These are phyloP conservation scores for Glycine latifolia DNA, from an alignment of 306 rosid genomes.

Conservation along the genomic window DNA sequence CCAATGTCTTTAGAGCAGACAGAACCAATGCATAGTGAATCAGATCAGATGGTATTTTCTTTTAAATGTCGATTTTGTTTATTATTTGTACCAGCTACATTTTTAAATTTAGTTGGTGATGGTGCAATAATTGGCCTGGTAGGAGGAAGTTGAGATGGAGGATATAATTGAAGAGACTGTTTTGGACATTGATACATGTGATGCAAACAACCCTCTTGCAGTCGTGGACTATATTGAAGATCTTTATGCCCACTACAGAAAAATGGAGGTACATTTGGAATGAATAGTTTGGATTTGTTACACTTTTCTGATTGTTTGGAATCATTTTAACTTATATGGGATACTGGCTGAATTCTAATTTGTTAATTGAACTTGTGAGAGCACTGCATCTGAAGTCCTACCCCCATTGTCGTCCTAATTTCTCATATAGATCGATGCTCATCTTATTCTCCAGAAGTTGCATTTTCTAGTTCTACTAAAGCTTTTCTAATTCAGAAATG, in stretches of 20 bases:
- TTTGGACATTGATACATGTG: slow-evolving; percentile 72
- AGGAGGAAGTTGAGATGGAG: slow-evolving; percentile 97
- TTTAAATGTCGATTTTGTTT: neutral
- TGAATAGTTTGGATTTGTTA: neutral
- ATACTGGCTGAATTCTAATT: neutral
- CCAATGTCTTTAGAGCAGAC: slow-evolving; percentile 83
- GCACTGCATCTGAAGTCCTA: neutral
- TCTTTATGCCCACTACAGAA: slow-evolving; percentile 71
- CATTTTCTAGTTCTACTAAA: slow-evolving; percentile 6
- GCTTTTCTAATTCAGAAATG: neutral
- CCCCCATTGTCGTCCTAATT: neutral
- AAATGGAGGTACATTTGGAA: slow-evolving; percentile 70
- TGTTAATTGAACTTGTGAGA: neutral
- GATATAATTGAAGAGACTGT: slow-evolving; percentile 76
- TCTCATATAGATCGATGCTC: too few species aligned
- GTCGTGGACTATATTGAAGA: slow-evolving; percentile 83
- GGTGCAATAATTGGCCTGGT: slow-evolving; percentile 29
- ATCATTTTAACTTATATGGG: neutral
- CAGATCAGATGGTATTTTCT: slow-evolving; percentile 71
- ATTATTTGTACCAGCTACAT: neutral
- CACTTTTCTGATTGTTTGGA: neutral
- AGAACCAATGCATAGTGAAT: slow-evolving; percentile 49
- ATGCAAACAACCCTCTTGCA: slow-evolving; percentile 77
- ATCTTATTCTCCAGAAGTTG: neutral
- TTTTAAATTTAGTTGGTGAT: slow-evolving; percentile 34